Evolutionary conservation across 2,329 filamentous ascomycete species (phyloP).

Genomic region (Xylaria hypoxylon): DNA sequence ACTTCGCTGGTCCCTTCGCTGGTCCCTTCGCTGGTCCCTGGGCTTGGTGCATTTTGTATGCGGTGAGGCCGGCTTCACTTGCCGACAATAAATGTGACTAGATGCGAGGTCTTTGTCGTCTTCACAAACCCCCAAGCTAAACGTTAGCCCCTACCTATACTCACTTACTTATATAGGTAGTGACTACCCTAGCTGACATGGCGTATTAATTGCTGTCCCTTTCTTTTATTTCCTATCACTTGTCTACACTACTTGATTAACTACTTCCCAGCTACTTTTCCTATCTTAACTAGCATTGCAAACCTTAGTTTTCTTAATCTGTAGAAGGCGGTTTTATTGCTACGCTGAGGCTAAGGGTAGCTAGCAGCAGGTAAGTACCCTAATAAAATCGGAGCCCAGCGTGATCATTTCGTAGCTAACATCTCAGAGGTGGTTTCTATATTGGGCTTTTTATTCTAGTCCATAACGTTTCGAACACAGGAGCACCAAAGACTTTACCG

Average conservation of each 20-base stretch:
- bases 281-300: slow-evolving; percentile 1
- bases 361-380: slow-evolving; percentile 13
- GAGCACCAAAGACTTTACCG: background rate
- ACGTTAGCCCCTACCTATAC: slow-evolving; percentile 7
- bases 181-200: slow-evolving; percentile 20
- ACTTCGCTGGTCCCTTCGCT: slow-evolving; percentile 11
- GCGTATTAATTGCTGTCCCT: background rate
- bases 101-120: slow-evolving; percentile 17
- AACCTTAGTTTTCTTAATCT: slow-evolving; percentile 9
- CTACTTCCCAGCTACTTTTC: background rate
- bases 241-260: slow-evolving; percentile 9
- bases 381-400: slow-evolving; percentile 5
- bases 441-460: slow-evolving; percentile 1
- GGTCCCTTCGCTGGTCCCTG: slow-evolving; percentile 19
- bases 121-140: slow-evolving; percentile 23
- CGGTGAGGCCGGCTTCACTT: slow-evolving; percentile 38
- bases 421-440: background rate
- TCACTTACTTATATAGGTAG: slow-evolving; percentile 29
- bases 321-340: background rate
- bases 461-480: background rate
- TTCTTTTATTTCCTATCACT: slow-evolving; percentile 2
- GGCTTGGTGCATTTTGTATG: slow-evolving; percentile 26
- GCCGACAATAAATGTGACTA: slow-evolving; percentile 31
- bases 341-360: slow-evolving; percentile 1
- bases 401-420: slow-evolving; percentile 13